phyloP scores from a whole-genome alignment of 352 stramenopile genomes.

The Globisporangium polare region DNA sequence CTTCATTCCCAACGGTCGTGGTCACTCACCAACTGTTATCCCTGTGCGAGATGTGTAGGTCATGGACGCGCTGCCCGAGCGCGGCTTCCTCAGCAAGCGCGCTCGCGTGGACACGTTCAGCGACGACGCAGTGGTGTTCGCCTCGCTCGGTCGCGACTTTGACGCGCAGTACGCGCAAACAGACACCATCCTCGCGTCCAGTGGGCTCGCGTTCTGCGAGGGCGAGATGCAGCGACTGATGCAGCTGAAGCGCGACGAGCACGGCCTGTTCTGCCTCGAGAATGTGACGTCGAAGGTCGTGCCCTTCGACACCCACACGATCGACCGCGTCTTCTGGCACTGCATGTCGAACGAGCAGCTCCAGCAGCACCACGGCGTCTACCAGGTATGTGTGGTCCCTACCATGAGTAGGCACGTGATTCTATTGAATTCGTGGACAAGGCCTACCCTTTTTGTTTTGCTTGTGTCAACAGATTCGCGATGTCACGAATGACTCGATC shows the following conservation, averaged over 20 bases:
- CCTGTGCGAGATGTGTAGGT: not conserved
- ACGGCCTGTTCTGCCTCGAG: slow-evolving; percentile 2
- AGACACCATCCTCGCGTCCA: not conserved
- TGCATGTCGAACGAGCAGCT: not conserved
- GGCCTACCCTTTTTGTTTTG: no score
- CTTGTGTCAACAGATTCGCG: slow-evolving; percentile 6
- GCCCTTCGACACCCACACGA: not conserved
- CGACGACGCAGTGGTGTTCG: slow-evolving; percentile 17
- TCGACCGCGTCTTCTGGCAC: slow-evolving; percentile 9
- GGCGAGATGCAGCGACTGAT: slow-evolving; percentile 1
- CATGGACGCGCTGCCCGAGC: not conserved
- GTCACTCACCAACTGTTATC: not conserved
- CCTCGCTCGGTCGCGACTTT: slow-evolving; percentile 9
- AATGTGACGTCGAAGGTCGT: not conserved
- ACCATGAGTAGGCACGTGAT: no score
- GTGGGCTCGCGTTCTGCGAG: not conserved
- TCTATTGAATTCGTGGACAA: no score
- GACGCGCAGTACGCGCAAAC: slow-evolving; percentile 7
- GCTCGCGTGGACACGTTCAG: not conserved
- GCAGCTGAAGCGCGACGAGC: not conserved
- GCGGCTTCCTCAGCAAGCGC: slow-evolving; percentile 3
- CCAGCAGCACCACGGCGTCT: slow-evolving; percentile 2
- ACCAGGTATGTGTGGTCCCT: not conserved
- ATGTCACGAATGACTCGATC: slow-evolving; percentile 18
- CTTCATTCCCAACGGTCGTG: no score